Percentiles rank a stretch among this genome's conserved stretches.
phyloP scores from a whole-genome alignment of 192 early-diverging fungal species.

The Lobosporangium transversale region DNA sequence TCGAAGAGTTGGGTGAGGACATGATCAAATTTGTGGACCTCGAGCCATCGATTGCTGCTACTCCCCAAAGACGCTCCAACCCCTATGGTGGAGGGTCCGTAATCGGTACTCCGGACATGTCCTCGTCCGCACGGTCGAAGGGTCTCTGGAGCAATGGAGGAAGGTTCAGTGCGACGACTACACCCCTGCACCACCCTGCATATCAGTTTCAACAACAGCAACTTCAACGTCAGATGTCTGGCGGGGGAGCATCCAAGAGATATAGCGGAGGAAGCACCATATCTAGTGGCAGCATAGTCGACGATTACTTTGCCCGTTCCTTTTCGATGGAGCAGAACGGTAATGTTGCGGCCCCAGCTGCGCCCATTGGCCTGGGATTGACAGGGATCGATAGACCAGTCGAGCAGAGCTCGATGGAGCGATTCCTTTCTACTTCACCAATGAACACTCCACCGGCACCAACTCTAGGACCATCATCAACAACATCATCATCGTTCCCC shows the following conservation, averaged over 20 bases:
- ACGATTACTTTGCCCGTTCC: slow-evolving; percentile 17
- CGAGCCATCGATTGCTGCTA: slow-evolving; percentile 22
- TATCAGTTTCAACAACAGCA: slow-evolving; percentile 5
- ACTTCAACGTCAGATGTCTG: background rate
- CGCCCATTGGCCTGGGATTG: slow-evolving; percentile 16
- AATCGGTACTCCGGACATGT: slow-evolving; percentile 25
- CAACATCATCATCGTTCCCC: background rate
- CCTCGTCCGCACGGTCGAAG: slow-evolving; percentile 32
- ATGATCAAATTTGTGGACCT: slow-evolving; percentile 52
- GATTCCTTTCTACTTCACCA: slow-evolving; percentile 7
- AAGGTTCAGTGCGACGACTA: slow-evolving; percentile 6
- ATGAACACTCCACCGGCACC: background rate
- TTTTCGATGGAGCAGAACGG: background rate
- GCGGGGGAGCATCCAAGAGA: background rate
- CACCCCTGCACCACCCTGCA: slow-evolving; percentile 11
- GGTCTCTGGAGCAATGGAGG: slow-evolving; percentile 23
- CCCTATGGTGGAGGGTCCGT: background rate
- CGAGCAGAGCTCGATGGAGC: slow-evolving; percentile 5
- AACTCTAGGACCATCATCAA: background rate
- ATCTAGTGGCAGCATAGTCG: slow-evolving; percentile 7
- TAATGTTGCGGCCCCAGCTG: background rate
- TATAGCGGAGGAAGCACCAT: slow-evolving; percentile 9
- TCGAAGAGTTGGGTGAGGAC: slow-evolving; percentile 39
- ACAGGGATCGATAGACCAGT: slow-evolving; percentile 6
- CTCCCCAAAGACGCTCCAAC: slow-evolving; percentile 6